These are phyloP conservation scores for Taiwanofungus camphoratus DNA, from an alignment of 1,284 basidiomycete species.

Conservation along the genomic window DNA sequence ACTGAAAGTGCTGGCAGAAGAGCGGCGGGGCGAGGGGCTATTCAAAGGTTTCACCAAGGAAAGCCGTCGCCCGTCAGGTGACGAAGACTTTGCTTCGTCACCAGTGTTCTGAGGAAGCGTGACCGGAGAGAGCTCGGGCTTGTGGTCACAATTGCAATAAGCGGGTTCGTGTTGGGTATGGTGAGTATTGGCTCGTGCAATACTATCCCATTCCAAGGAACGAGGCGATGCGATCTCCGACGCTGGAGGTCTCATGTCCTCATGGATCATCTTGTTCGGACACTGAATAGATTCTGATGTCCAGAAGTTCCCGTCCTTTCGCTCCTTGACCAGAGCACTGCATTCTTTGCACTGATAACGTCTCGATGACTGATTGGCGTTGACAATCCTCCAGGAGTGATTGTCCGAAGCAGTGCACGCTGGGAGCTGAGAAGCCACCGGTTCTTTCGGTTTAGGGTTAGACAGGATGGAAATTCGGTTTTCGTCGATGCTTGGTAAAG, in stretches of 20 bases:
- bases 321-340: slow-evolving; percentile 11
- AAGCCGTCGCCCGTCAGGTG: not conserved
- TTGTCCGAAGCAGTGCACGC: slow-evolving; percentile 2
- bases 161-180: not conserved
- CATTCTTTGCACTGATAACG: slow-evolving; percentile 12
- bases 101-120: not conserved
- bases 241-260: not conserved
- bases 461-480: slow-evolving; percentile 3
- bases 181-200: too few relatives aligned
- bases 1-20: too few relatives aligned
- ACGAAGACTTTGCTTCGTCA: not conserved
- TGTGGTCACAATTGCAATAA: not conserved
- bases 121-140: not conserved
- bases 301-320: slow-evolving; percentile 15
- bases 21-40: too few relatives aligned
- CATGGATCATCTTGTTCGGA: not conserved
- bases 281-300: not conserved
- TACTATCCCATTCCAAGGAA: not conserved
- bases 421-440: slow-evolving; percentile 6
- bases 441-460: slow-evolving; percentile 11
- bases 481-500: not conserved
- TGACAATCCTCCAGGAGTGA: slow-evolving; percentile 10
- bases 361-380: slow-evolving; percentile 7
- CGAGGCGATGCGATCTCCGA: not conserved
- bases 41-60: not conserved